A percentile compares a stretch with the other conserved stretches of the same genome.
These are phyloP conservation scores for Neonectria magnoliae DNA, from an alignment of 2,329 filamentous ascomycete species.

Conservation along the genomic window DNA sequence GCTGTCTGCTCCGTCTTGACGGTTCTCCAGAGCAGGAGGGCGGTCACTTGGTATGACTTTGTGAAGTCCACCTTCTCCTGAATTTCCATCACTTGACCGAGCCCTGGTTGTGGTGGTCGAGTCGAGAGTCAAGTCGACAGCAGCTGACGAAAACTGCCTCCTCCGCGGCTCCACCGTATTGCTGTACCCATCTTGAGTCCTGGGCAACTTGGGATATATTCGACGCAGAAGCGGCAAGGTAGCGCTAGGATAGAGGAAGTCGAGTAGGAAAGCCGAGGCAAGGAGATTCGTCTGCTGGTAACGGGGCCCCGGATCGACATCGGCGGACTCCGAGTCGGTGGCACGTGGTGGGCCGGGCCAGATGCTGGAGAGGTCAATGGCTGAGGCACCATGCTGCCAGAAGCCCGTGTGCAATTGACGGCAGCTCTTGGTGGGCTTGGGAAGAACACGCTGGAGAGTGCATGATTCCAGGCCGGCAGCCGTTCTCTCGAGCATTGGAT, in stretches of 20 bases:
- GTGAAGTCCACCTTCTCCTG: neutral
- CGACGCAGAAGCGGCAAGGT: slow-evolving; percentile 56
- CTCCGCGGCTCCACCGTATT: slow-evolving; percentile 31
- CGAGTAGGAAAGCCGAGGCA: slow-evolving; percentile 62
- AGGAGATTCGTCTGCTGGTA: slow-evolving; percentile 46
- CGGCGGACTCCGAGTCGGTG: slow-evolving; percentile 30
- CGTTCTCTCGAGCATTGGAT: slow-evolving; percentile 67
- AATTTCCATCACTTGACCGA: neutral
- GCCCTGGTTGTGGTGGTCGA: neutral
- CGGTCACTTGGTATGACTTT: neutral
- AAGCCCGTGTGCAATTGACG: slow-evolving; percentile 61
- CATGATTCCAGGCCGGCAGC: slow-evolving; percentile 66
- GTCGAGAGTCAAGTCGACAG: slow-evolving; percentile 17
- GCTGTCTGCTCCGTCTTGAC: neutral
- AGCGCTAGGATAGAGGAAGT: slow-evolving; percentile 64
- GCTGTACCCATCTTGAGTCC: slow-evolving; percentile 32
- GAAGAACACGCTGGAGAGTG: slow-evolving; percentile 63
- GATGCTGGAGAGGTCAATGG: slow-evolving; percentile 57
- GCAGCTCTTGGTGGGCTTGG: slow-evolving; percentile 51
- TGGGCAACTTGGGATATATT: slow-evolving; percentile 44
- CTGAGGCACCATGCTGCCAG: slow-evolving; percentile 64
- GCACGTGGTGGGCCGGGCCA: slow-evolving; percentile 51
- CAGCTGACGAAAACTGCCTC: slow-evolving; percentile 43
- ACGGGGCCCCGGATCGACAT: slow-evolving; percentile 38
- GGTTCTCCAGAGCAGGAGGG: neutral